Evolutionary conservation across 2,329 filamentous ascomycete species (phyloP), one percentile per base, ranked within the genome.

Genomic region (Trichothecium roseum): DNA sequence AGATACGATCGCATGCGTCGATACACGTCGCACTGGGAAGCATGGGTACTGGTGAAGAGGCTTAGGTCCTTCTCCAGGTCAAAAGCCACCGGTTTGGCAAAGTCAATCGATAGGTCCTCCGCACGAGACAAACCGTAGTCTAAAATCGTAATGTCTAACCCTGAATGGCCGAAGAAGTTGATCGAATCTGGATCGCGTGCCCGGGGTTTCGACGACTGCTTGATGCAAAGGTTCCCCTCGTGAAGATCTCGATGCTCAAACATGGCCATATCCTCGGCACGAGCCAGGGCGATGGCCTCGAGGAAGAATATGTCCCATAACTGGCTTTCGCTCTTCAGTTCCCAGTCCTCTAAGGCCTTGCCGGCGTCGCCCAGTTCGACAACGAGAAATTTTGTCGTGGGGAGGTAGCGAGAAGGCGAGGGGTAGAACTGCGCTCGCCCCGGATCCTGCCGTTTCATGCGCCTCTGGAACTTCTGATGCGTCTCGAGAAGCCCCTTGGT

Each of bases 211-310:
- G 56, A 49, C 1, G 59, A 54, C 35, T 62, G 64, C 4, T 66
- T 63, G 32, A 80, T 63, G 42, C 76, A 80, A 13, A 81, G 53
- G 43, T 81, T 80, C 4, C 75, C 75, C 42, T 81, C 75, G 44
- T 81, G 76, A 4, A 81, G 59, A 45, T 81, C 76, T 5, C 76
- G 71, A 45, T 81, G 76, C 72, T 81, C 76, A 37, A 81, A 81
- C 46, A 68, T 63, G 41, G 69, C 63, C 30, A 69, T 52, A 13
- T 68, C 65, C 39, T 81, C 76, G 0, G 74, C 76, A 30, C 73
- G 59, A 1, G 73, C 73, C 17, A 81, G 51, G 1, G 76, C 74
- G 38, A 79, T 66, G 2, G 74, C 66, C 13, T 76, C 66, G 13
- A 74, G 63, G 18, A 81, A 59, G 42, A 80, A 75, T 3, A 79